Evolutionary conservation across 257 asterid genomes (phyloP).

Genomic region (Lavandula angustifolia): DNA sequence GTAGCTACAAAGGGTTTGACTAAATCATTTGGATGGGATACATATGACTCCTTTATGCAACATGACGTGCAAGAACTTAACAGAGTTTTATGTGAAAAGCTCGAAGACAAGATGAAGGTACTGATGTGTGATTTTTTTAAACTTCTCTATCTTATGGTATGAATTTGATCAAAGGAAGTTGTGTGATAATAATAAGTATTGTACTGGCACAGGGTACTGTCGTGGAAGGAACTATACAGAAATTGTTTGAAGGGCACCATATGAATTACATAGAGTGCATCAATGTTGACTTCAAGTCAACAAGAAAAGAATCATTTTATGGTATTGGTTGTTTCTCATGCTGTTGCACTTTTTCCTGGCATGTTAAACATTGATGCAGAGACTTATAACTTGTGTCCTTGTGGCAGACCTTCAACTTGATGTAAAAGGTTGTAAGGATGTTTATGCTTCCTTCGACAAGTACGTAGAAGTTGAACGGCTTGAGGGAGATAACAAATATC

Average conservation of each 20-base stretch:
- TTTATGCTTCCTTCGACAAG: slow-evolving; percentile 95
- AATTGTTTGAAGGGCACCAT: slow-evolving; percentile 95
- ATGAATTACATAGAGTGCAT: slow-evolving; percentile 96
- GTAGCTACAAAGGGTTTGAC: slow-evolving; percentile 97
- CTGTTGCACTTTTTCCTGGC: slow-evolving; percentile 23
- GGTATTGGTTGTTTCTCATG: slow-evolving; percentile 53
- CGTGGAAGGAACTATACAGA: slow-evolving; percentile 98
- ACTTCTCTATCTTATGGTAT: slow-evolving; percentile 19
- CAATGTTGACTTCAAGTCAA: slow-evolving; percentile 92
- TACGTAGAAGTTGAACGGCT: slow-evolving; percentile 98
- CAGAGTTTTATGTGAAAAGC: slow-evolving; percentile 90
- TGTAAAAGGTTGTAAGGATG: slow-evolving; percentile 94
- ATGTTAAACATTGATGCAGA: slow-evolving; percentile 9
- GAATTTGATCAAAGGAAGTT: slow-evolving; percentile 8
- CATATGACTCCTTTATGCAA: slow-evolving; percentile 95
- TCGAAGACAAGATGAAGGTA: slow-evolving; percentile 99
- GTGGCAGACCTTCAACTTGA: slow-evolving; percentile 93
- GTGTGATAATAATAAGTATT: slow-evolving; percentile 36
- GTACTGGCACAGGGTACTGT: slow-evolving; percentile 82
- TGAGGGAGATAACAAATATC: slow-evolving; percentile 96
- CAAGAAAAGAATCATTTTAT: slow-evolving; percentile 94
- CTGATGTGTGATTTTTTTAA: slow-evolving; percentile 12
- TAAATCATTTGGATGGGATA: slow-evolving; percentile 99
- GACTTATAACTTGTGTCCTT: slow-evolving; percentile 31
- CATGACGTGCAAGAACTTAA: slow-evolving; percentile 99